Base-by-base conservation (phyloP, 1,284 basidiomycete species). In the Tetrapyrgos nigripes region DNA sequence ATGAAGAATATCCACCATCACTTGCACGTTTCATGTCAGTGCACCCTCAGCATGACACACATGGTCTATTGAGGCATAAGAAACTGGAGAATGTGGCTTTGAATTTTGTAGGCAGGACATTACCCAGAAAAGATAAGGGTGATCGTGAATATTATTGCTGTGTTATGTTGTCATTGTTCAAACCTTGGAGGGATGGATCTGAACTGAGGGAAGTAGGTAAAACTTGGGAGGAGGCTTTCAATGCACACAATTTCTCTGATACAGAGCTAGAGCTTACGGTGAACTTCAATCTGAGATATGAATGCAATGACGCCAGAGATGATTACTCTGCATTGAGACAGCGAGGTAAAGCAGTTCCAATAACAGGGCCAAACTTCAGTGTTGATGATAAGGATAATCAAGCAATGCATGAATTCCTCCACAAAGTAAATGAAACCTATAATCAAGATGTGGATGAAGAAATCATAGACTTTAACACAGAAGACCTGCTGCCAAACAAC, bases 81-180 rank as follows among this genome's bases (percentile, higher is more conserved):
- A n/a, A 52, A 14, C 5, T 13, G 21, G 26, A 47, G 13, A 4
- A 5, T 14, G 3, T 3, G 3, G 45, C 24, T 14, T 6, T 24
- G 10, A 52, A 52, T 14, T 40, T 52, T 23, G 10, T 33, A 19
- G 50, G 50, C 3, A 21, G 50, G 3, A 19, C 29, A 5, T 33
- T 52, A 4, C 50, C 50, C 4, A 52, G 33, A 40, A 17, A 27
- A n/a, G 69, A 71, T 52, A 21, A 61, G 44, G 69, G 67, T 3
- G 67, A 73, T 45, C 23, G 60, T 11, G 66, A 72, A 55, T 65
- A 61, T 51, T 73, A 73, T 48, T 72, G 70, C 48, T 29, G 35
- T 4, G 68, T 67, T 6, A 73, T 73, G 70, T 55, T 73, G 3
- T 66, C 68, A 0, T 57, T 73, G 10, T 72, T 71, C 48, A 66